A percentile compares a stretch with the other conserved stretches of the same genome.
Conservation (phyloP, 1,284 basidiomycete genomes). For the Rhodotorula sp. region DNA sequence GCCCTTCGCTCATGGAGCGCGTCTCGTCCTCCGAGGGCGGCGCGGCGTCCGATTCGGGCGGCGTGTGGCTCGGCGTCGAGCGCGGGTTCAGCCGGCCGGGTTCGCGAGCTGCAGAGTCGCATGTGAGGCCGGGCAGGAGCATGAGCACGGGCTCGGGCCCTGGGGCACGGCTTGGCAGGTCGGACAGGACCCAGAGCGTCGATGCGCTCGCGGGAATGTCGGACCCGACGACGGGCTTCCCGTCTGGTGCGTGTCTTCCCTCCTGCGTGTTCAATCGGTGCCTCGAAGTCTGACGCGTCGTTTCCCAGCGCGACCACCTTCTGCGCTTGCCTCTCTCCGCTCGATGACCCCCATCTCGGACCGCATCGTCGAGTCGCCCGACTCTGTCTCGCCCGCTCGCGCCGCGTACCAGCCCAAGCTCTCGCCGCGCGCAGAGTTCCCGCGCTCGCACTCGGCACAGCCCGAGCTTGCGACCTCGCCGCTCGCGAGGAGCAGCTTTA, state of each 20-base stretch:
- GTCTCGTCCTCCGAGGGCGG: background rate
- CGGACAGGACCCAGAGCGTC: background rate
- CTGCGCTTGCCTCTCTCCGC: slow-evolving; percentile 15
- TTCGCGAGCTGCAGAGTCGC: background rate
- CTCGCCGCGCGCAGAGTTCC: background rate
- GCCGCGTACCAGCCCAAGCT: slow-evolving; percentile 2
- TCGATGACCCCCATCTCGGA: slow-evolving; percentile 25
- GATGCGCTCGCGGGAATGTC: background rate
- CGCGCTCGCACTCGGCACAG: background rate
- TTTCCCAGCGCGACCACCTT: slow-evolving; percentile 18
- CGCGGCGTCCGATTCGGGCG: background rate
- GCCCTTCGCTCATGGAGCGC: slow-evolving; percentile 14
- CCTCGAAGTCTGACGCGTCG: background rate
- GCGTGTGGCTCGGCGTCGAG: background rate
- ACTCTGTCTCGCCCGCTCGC: background rate
- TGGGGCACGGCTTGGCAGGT: background rate
- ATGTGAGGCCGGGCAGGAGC: slow-evolving; percentile 1
- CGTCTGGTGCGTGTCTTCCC: background rate
- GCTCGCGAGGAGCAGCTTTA: background rate
- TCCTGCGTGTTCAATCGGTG: background rate
- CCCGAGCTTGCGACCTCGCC: background rate
- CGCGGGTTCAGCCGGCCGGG: slow-evolving; percentile 1
- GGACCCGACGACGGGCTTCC: background rate
- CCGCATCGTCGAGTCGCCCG: background rate
- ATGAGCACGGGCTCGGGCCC: background rate